Evolutionary conservation across 805 yeast species (phyloP).

Genomic region (Ogataea ramenticola): DNA sequence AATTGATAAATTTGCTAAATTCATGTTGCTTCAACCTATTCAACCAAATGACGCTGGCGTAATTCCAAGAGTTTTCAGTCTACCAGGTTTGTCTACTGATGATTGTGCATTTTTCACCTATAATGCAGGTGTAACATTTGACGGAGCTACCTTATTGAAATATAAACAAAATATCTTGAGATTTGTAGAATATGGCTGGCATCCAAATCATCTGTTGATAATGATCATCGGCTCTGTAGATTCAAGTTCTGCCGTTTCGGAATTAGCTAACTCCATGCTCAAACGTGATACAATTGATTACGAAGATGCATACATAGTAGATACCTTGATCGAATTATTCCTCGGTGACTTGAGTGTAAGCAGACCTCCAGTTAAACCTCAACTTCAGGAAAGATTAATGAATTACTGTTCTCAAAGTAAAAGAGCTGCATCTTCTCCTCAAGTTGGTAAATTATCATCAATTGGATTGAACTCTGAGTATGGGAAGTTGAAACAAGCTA

Average conservation of each 20-base stretch:
- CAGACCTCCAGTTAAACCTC: conserved; percentile 45
- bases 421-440: conserved; percentile 35
- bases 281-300: conserved; percentile 44
- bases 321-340: conserved; percentile 39
- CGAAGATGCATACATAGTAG: conserved; percentile 40
- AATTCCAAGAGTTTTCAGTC: conserved; percentile 36
- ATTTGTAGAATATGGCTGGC: conserved; percentile 36
- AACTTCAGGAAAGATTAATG: conserved; percentile 51
- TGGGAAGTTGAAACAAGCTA: conserved; percentile 43
- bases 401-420: conserved; percentile 43
- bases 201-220: conserved; percentile 26
- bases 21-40: conserved; percentile 49
- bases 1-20: conserved; percentile 40
- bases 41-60: conserved; percentile 27
- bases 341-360: conserved; percentile 36
- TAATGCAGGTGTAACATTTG: conserved; percentile 59
- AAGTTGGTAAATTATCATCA: conserved; percentile 43
- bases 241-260: conserved; percentile 54
- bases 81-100: conserved; percentile 56
- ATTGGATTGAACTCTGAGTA: conserved; percentile 54
- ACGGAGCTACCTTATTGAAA: conserved; percentile 35
- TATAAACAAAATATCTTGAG: conserved; percentile 35
- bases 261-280: conserved; percentile 42
- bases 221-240: conserved; percentile 54
- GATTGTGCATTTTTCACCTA: conserved; percentile 60